These are phyloP conservation scores for Cucumis sativus DNA, from an alignment of 306 rosid genomes.

Conservation along the genomic window DNA sequence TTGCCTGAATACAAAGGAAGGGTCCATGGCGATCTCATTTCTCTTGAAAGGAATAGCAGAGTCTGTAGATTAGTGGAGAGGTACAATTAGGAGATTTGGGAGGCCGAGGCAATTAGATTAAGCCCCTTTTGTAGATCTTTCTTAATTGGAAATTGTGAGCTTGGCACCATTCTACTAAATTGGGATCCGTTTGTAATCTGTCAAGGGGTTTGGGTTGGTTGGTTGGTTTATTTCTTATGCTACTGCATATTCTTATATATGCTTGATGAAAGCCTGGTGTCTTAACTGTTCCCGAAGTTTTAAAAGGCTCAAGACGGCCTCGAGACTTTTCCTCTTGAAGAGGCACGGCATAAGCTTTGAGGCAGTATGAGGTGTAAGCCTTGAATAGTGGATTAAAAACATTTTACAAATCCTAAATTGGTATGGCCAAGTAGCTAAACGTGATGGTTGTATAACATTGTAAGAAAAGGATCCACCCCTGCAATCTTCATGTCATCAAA, in stretches of 20 bases:
- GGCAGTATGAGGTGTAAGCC: no score
- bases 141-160: background rate
- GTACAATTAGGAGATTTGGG: no score
- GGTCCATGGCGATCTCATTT: background rate
- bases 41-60: background rate
- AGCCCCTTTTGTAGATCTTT: no score
- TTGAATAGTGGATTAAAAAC: no score
- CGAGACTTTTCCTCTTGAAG: background rate
- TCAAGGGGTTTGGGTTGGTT: background rate
- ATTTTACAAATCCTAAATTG: no score
- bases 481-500: no score
- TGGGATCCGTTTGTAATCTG: background rate
- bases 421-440: no score
- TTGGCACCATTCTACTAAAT: background rate
- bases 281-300: background rate
- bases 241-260: background rate
- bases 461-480: no score
- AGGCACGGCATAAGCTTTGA: no score
- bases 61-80: no score
- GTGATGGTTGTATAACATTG: no score
- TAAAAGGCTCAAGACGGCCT: background rate
- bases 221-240: background rate
- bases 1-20: background rate
- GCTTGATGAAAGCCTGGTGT: background rate
- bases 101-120: no score